phyloP scores from a whole-genome alignment of 331 rosid genomes.

The Quercus tomentella region DNA sequence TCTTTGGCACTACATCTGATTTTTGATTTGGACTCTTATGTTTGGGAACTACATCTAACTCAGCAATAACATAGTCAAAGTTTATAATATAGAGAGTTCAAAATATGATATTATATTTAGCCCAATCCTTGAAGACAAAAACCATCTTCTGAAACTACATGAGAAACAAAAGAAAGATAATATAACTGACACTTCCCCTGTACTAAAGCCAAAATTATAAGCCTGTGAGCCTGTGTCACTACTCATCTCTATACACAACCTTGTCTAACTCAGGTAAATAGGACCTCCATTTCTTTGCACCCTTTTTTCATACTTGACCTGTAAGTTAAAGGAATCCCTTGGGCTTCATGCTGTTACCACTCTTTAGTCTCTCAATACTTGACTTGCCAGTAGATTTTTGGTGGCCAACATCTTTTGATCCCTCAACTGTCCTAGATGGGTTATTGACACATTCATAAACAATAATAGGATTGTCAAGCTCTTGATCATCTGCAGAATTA shows the following conservation, averaged over 20 bases:
- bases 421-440: slow-evolving; percentile 2
- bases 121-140: background rate
- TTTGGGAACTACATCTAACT: no score
- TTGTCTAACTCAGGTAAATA: slow-evolving; percentile 13
- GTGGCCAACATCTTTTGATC: slow-evolving; percentile 10
- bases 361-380: slow-evolving; percentile 12
- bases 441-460: slow-evolving; percentile 18
- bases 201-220: slow-evolving; percentile 21
- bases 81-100: background rate
- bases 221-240: slow-evolving; percentile 13
- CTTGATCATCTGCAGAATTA: slow-evolving; percentile 9
- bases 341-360: slow-evolving; percentile 8
- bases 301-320: slow-evolving; percentile 9
- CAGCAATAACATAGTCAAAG: background rate
- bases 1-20: no score
- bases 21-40: no score
- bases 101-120: background rate
- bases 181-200: slow-evolving; percentile 1
- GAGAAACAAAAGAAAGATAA: slow-evolving; percentile 10
- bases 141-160: slow-evolving; percentile 9
- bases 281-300: slow-evolving; percentile 1
- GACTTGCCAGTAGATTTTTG: slow-evolving; percentile 12
- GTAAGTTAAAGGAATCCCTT: slow-evolving; percentile 11
- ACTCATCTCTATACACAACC: slow-evolving; percentile 9
- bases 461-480: slow-evolving; percentile 8